Conservation (phyloP, 768 basidiomycete genomes). For the Termitomyces titanicus region DNA sequence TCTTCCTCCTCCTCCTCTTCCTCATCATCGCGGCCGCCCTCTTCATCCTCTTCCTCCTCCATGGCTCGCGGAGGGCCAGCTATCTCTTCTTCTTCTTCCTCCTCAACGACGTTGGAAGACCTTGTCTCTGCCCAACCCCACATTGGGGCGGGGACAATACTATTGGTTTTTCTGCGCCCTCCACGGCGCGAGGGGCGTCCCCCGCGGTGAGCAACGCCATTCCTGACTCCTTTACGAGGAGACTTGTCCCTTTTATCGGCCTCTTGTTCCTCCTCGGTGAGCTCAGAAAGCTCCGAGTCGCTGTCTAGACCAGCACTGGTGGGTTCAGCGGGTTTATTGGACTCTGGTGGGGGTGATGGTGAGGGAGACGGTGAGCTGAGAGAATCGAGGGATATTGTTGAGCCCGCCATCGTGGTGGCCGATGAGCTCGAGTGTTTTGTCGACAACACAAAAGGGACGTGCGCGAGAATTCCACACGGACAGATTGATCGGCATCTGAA, state of each 20-base stretch:
- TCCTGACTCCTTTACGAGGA: conserved; percentile 19
- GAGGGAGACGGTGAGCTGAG: conserved; percentile 70
- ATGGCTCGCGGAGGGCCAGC: conserved; percentile 46
- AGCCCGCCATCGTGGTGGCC: conserved; percentile 45
- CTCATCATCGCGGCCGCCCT: conserved; percentile 22
- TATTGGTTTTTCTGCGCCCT: conserved; percentile 32
- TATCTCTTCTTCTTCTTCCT: conserved; percentile 49
- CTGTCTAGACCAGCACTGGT: conserved; percentile 44
- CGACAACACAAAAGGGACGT: conserved; percentile 32
- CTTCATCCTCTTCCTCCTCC: conserved; percentile 63
- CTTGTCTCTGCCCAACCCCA: conserved; percentile 78
- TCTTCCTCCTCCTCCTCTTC: conserved; percentile 27
- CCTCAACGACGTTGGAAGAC: conserved; percentile 36
- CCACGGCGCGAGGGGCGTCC: conserved; percentile 20
- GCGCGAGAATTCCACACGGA: conserved; percentile 26
- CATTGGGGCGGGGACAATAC: conserved; percentile 76
- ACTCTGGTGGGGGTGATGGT: conserved; percentile 28
- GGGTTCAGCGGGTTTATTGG: conserved; percentile 17
- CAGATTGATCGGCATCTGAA: conserved; percentile 30
- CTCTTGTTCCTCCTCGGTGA: conserved; percentile 80
- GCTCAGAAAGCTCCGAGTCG: conserved; percentile 78
- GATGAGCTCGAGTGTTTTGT: conserved; percentile 19
- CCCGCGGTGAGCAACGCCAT: conserved; percentile 12
- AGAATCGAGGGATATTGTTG: conserved; percentile 60
- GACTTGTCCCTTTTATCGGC: conserved; percentile 26